Base-by-base conservation (phyloP, 345 rosid species). In the Sisymbrium altissimum region DNA sequence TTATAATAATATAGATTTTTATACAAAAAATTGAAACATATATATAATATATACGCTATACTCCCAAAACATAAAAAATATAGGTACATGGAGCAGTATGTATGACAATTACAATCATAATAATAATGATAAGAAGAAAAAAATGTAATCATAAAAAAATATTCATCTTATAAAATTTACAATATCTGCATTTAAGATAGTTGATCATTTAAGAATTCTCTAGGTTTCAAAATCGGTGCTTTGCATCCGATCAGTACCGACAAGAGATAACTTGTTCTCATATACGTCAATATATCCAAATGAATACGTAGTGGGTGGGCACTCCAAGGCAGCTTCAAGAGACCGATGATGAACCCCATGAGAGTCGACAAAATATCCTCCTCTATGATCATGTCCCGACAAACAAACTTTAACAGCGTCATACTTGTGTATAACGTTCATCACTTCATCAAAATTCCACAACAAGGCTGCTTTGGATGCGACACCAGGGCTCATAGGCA, bases 311-410 rank as follows among this genome's bases (percentile, higher is more conserved):
- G 89, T 97, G 0, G 94, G 98, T 41, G 96, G 96, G 13, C 99
- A 87, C 73, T 92, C 99, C 46, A 95, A 78, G 5, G 94, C 90
- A 72, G 98, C 98, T 84, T 95, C 98, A 30, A 95, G 61, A 25
- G 84, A 88, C 69, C 90, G 80, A 60, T 95, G 98, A 77, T 95
- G 98, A 71, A 95, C 76, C 45, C 96, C 97, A 36, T 75, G 88
- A 38, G 88, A 78, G 84, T 95, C 99, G 35, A 90, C 59, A 11
- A 91, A 83, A 77, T 89, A 74, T 32, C 96, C 91, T 25, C 98
- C 98, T 78, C 78, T 69, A 72, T 95, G 98, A 61, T 88, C 91
- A 36, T 95, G 99, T 19, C 99, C 97, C 2, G 96, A 81, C 25
- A 92, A 82, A 87, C 98, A 95, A 21, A 83, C 87, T 81, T 88